These are phyloP conservation scores for Astragalus membranaceus DNA, from an alignment of 306 rosid genomes.

Conservation along the genomic window DNA sequence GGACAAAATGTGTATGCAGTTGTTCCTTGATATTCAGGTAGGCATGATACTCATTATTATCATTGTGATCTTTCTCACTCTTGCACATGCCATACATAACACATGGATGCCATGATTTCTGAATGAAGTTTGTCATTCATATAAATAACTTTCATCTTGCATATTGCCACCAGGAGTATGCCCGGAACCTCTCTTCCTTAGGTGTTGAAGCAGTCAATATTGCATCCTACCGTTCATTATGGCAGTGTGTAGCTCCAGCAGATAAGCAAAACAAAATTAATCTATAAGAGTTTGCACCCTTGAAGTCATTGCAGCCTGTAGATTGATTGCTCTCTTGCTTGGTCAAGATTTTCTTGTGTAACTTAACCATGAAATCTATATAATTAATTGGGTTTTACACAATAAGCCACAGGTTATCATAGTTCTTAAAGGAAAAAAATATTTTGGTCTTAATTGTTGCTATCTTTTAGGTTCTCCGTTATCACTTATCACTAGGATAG, in stretches of 20 bases:
- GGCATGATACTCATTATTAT: background rate
- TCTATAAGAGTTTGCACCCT: conserved; percentile 20
- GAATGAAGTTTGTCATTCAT: background rate
- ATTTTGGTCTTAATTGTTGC: background rate
- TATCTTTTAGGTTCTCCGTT: background rate
- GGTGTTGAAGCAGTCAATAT: conserved; percentile 69
- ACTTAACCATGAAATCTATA: conserved; percentile 16
- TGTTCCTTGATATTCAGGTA: conserved; percentile 94
- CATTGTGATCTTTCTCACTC: background rate
- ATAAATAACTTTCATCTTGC: conserved; percentile 24
- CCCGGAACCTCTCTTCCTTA: conserved; percentile 55
- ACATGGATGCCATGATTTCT: background rate
- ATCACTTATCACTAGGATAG: background rate
- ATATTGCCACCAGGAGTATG: conserved; percentile 65
- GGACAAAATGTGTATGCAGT: conserved; percentile 80
- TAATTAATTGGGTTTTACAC: conserved; percentile 7
- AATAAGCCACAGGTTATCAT: conserved; percentile 20
- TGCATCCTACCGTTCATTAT: conserved; percentile 56
- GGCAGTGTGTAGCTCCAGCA: conserved; percentile 85
- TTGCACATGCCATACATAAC: background rate
- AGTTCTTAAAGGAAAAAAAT: background rate
- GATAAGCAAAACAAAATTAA: conserved; percentile 40
- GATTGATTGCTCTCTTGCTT: conserved; percentile 30
- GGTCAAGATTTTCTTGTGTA: conserved; percentile 20
- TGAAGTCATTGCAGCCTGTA: conserved; percentile 19